Evolutionary conservation across 2,329 filamentous ascomycete species (phyloP), one percentile per base, ranked within the genome.

Genomic region (Xylariaceae sp.): DNA sequence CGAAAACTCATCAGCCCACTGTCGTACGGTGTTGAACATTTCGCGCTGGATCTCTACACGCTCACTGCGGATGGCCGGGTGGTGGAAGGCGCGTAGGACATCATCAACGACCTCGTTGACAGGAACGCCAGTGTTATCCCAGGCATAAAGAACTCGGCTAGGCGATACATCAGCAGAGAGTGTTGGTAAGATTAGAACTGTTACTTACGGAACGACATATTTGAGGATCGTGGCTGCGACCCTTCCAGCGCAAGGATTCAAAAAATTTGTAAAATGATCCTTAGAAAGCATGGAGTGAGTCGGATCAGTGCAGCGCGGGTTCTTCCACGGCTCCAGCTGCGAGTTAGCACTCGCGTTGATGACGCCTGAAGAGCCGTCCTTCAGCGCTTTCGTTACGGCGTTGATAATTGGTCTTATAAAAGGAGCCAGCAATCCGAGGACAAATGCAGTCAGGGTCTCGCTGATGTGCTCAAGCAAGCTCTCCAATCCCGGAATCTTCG

Each of bases 391-490:
- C 20, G 91, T 93, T 4, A 93, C 91, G 50, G 89, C 85, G 50
- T 88, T 89, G 73, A 99, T 97, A 70, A 99, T 89, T 10, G 95
- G 95, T 53, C 92, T 86, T 59, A 99, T 84, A 73, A 96, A 98
- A 0, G 95, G 95, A 0, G 95, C 91, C 18, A 99, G 81, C 1
- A 99, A 83, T 5, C 92, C 93, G 59, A 99, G 83, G 48, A 99
- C 85, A 71, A 98, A 98, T 6, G 96, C 82, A 0, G 93, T 96
- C 41, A 99, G 80, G 1, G 90, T 93, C 76, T 99, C 95, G 53
- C 89, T 91, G 67, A 99, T 96, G 66, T 91, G 93, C 62, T 98
- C 93, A 20, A 98, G 86, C n/a, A 97, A 79, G 59, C 88, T 82
- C 74, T 96, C 91, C 3, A 99, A 81, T 0, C 93, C 93, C 0